phyloP scores from a whole-genome alignment of 306 rosid genomes.

The Mimosa pudica region DNA sequence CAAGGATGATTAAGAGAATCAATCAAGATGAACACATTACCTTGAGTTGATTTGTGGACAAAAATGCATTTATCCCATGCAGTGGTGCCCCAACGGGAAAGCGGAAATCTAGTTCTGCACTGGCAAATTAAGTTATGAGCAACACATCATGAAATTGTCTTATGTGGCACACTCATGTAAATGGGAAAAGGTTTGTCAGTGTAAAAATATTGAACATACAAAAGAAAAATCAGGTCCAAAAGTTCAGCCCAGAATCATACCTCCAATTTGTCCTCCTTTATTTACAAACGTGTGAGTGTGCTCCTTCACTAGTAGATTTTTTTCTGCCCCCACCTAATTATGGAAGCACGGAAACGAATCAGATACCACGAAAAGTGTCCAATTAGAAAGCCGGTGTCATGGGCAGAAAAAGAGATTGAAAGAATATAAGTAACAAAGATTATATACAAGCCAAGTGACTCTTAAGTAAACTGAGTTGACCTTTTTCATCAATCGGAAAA shows the following conservation, averaged over 20 bases:
- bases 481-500: conserved; percentile 95
- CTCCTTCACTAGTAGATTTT: conserved; percentile 92
- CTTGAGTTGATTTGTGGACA: conserved; percentile 91
- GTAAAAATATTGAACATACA: background rate
- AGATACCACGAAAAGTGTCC: conserved; percentile 9
- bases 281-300: conserved; percentile 95
- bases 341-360: conserved; percentile 31
- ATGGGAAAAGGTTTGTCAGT: conserved; percentile 23
- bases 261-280: conserved; percentile 96
- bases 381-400: conserved; percentile 14
- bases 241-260: conserved; percentile 49
- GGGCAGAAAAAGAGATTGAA: conserved; percentile 1
- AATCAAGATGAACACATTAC: conserved; percentile 47
- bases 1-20: conserved; percentile 21
- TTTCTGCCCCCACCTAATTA: conserved; percentile 81
- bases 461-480: conserved; percentile 44
- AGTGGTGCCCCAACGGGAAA: conserved; percentile 92
- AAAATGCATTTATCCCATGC: conserved; percentile 92
- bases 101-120: conserved; percentile 96
- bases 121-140: conserved; percentile 39
- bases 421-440: conserved; percentile 12
- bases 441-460: conserved; percentile 19
- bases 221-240: conserved; percentile 17
- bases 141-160: conserved; percentile 13
- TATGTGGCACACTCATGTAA: conserved; percentile 4